Evolutionary conservation across 2,329 filamentous ascomycete species (phyloP).

Genomic region (Fusarium avenaceum): DNA sequence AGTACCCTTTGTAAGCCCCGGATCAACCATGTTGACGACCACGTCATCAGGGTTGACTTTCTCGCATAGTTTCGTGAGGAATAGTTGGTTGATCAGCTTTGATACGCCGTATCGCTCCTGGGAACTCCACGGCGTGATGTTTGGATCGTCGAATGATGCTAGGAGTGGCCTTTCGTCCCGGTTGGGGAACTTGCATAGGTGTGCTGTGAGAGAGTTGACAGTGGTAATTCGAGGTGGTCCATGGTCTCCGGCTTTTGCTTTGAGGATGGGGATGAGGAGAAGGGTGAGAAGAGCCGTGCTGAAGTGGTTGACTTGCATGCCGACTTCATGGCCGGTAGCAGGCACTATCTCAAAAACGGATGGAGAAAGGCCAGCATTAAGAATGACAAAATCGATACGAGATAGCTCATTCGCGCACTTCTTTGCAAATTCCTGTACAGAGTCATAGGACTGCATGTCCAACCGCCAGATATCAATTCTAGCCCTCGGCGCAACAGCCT

Average conservation of each 20-base stretch:
- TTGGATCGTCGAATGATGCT: slow-evolving; percentile 47
- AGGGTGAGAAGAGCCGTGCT: slow-evolving; percentile 50
- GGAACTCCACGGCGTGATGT: slow-evolving; percentile 39
- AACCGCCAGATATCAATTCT: slow-evolving; percentile 46
- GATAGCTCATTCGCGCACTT: slow-evolving; percentile 32
- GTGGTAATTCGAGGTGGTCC: slow-evolving; percentile 46
- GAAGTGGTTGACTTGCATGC: slow-evolving; percentile 54
- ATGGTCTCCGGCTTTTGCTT: slow-evolving; percentile 11
- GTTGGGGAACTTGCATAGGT: slow-evolving; percentile 48
- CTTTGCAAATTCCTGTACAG: slow-evolving; percentile 37
- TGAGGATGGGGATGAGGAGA: slow-evolving; percentile 46
- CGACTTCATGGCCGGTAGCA: slow-evolving; percentile 49
- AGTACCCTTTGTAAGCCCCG: slow-evolving; percentile 50
- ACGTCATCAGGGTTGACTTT: slow-evolving; percentile 53
- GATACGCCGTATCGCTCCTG: slow-evolving; percentile 49
- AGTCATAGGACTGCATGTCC: slow-evolving; percentile 48
- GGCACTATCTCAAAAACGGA: slow-evolving; percentile 31
- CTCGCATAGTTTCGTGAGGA: slow-evolving; percentile 56
- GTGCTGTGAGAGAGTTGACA: slow-evolving; percentile 50
- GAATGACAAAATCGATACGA: slow-evolving; percentile 48
- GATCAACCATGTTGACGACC: slow-evolving; percentile 55
- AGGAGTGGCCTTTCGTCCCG: slow-evolving; percentile 47
- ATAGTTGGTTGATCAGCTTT: slow-evolving; percentile 53
- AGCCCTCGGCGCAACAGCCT: neutral
- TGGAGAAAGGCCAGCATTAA: slow-evolving; percentile 53